These are phyloP conservation scores for Sparassis latifolia DNA, from an alignment of 1,284 basidiomycete species.

Conservation along the genomic window DNA sequence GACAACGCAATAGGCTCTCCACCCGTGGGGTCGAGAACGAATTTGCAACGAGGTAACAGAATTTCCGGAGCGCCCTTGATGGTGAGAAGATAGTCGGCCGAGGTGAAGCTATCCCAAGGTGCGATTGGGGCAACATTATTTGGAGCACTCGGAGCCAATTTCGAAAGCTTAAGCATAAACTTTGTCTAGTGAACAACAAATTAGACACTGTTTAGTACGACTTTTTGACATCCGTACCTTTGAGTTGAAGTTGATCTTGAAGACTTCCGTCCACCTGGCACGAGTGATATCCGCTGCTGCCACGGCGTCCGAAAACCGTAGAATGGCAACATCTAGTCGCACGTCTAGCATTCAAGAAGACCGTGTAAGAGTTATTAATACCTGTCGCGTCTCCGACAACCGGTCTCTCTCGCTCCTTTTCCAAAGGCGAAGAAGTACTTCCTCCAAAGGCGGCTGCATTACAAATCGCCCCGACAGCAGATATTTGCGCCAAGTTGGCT, in stretches of 20 bases:
- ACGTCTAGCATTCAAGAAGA: not conserved
- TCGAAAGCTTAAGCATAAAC: slow-evolving; percentile 43
- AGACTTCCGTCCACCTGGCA: slow-evolving; percentile 24
- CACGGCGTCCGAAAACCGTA: slow-evolving; percentile 44
- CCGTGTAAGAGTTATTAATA: slow-evolving; percentile 11
- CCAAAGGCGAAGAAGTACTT: slow-evolving; percentile 5
- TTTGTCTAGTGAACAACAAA: slow-evolving; percentile 36
- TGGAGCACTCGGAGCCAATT: slow-evolving; percentile 6
- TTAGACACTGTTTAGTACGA: not conserved
- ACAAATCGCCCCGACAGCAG: slow-evolving; percentile 47
- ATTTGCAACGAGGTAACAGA: slow-evolving; percentile 42
- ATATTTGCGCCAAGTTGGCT: slow-evolving; percentile 23
- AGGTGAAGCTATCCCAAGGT: slow-evolving; percentile 26
- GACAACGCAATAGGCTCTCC: slow-evolving; percentile 27
- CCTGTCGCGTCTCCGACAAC: slow-evolving; percentile 61
- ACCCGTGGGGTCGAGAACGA: slow-evolving; percentile 30
- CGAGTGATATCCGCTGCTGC: slow-evolving; percentile 22
- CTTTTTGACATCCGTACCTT: slow-evolving; percentile 21
- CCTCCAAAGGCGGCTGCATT: slow-evolving; percentile 49
- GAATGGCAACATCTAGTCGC: slow-evolving; percentile 43
- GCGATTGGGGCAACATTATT: slow-evolving; percentile 18
- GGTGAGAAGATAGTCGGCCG: slow-evolving; percentile 33
- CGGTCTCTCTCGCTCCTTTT: slow-evolving; percentile 29
- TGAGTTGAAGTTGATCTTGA: slow-evolving; percentile 46
- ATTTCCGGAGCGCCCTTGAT: slow-evolving; percentile 56